Conservation (phyloP, 2,329 filamentous ascomycete genomes). For the Thielaviopsis euricoi region DNA sequence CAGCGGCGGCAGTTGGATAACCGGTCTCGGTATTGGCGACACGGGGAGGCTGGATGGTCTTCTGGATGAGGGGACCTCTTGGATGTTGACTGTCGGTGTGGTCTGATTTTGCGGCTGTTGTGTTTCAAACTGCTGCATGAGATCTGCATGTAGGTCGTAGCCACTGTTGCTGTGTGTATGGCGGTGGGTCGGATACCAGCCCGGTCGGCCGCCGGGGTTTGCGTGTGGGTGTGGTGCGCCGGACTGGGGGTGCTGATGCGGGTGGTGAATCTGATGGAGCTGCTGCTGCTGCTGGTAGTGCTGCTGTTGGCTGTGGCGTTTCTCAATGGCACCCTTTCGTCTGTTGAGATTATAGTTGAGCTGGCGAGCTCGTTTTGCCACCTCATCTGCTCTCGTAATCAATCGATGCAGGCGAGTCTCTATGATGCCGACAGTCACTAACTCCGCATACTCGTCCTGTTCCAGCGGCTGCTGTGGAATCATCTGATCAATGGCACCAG, state of each 20-base stretch:
- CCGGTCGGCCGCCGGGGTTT: slow-evolving; percentile 1
- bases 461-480: slow-evolving; percentile 67
- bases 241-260: not conserved
- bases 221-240: not conserved
- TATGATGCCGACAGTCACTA: slow-evolving; percentile 69
- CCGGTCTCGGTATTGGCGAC: slow-evolving; percentile 8
- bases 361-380: slow-evolving; percentile 45
- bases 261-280: not conserved
- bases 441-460: slow-evolving; percentile 73
- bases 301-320: slow-evolving; percentile 33
- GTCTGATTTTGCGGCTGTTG: slow-evolving; percentile 3
- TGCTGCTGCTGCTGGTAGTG: slow-evolving; percentile 10
- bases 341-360: slow-evolving; percentile 67
- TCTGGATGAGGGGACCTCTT: slow-evolving; percentile 2
- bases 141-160: slow-evolving; percentile 36
- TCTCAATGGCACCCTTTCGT: slow-evolving; percentile 55
- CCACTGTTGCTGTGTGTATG: slow-evolving; percentile 6
- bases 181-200: slow-evolving; percentile 10
- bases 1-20: slow-evolving; percentile 5
- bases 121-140: slow-evolving; percentile 34
- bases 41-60: slow-evolving; percentile 10
- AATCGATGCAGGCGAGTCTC: slow-evolving; percentile 63
- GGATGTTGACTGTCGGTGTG: slow-evolving; percentile 3
- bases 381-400: slow-evolving; percentile 67
- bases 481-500: slow-evolving; percentile 62